A percentile compares a stretch with the other conserved stretches of the same genome.
These are phyloP conservation scores for Lojkania enalia DNA, from an alignment of 2,329 filamentous ascomycete genomes.

Conservation along the genomic window DNA sequence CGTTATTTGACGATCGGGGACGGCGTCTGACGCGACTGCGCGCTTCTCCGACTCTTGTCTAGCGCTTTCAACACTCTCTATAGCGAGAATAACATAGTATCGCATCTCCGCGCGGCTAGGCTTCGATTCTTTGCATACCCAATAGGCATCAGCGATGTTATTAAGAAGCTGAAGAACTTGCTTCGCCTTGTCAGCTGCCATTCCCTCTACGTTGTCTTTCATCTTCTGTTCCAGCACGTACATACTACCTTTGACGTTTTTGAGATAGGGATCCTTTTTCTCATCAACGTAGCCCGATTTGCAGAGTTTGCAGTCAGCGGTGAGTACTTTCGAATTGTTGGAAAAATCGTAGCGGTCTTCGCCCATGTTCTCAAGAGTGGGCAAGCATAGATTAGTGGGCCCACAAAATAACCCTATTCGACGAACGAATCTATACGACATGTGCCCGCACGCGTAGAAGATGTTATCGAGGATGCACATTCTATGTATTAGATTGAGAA, in stretches of 20 bases:
- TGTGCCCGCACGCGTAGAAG: slow-evolving; percentile 7
- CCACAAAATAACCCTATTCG: background rate
- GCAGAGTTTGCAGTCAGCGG: background rate
- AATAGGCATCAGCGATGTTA: background rate
- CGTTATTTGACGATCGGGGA: too few species aligned
- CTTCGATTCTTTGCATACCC: background rate
- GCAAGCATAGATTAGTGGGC: background rate
- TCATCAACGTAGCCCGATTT: background rate
- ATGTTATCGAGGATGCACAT: slow-evolving; percentile 1
- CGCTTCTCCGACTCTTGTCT: too few species aligned
- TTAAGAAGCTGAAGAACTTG: background rate
- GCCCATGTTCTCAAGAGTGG: background rate
- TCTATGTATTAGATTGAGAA: too few species aligned
- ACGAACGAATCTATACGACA: background rate
- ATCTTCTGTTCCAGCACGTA: background rate
- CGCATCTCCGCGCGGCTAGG: background rate
- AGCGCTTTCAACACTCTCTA: background rate
- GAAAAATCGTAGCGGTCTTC: background rate
- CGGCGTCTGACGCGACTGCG: too few species aligned
- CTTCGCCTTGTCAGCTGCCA: background rate
- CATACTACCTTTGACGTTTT: background rate
- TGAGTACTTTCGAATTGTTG: background rate
- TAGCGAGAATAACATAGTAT: background rate
- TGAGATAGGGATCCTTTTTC: background rate
- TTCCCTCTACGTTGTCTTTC: background rate